Base-by-base conservation (phyloP, 768 basidiomycete genomes). In the Calocera cornea region DNA sequence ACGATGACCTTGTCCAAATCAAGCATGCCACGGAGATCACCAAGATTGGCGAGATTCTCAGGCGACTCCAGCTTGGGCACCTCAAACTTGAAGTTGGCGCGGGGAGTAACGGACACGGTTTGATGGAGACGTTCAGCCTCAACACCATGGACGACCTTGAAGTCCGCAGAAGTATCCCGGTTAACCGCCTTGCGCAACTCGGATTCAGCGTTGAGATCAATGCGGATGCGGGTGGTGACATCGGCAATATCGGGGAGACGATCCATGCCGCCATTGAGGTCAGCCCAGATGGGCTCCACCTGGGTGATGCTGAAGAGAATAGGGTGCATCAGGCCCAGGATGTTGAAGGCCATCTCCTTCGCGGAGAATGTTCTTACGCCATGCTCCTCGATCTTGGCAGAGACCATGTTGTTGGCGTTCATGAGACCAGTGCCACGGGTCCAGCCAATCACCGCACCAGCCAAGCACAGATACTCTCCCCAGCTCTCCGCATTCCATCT, bases 291-390 rank as follows among this genome's bases (percentile, higher is more conserved):
- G 10, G 97, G 95, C 76, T 99, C 95, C 54, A 98, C 95, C 76
- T 99, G 97, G 12, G 95, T 97, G 74, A 99, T 95, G 77, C 95
- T 97, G 86, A 98, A 98, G 65, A 99, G 84, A 5, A 98, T 86
- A 49, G 97, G 97, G 75, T 99, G 97, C 95, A 99, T 98, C 64
- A 99, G 83, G 69, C 97, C 95, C 66, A 99, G 88, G 73, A 99
- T 93, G 78, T 99, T 99, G 86, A 99, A 99, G 0, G 97, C 95
- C 97, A 98, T 99, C 79, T 99, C 97, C 80, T 98, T 98, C 33
- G 97, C 90, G 0, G 95, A 98, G 85, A 98, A 99, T 1, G 97
- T 99, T 71, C 97, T 86, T 68, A 97, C 92, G 69, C 97, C 97
- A 70, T 89, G 84, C 68, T 86, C 83, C 79, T 99, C 97, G 47